These are phyloP conservation scores for Penicillium crystallinum DNA, from an alignment of 495 filamentous ascomycete species.

Conservation along the genomic window DNA sequence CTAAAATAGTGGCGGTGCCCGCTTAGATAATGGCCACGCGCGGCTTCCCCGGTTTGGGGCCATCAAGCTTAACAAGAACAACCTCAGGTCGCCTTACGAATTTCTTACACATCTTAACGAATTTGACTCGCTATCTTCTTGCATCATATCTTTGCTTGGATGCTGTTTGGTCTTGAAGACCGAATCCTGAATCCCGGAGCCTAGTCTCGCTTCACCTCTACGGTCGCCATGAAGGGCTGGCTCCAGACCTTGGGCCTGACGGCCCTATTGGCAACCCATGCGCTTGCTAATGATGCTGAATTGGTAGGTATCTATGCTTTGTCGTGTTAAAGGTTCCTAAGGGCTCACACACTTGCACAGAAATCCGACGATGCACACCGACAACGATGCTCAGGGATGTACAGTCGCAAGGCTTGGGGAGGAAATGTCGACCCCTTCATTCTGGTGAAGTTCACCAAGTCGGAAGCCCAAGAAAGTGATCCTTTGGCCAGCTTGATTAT, in stretches of 20 bases:
- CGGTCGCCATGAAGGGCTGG: slow-evolving; percentile 50
- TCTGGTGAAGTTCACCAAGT: slow-evolving; percentile 69
- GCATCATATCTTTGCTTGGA: slow-evolving; percentile 10
- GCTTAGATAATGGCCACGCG: slow-evolving; percentile 34
- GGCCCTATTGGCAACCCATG: slow-evolving; percentile 47
- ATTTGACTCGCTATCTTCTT: slow-evolving; percentile 4
- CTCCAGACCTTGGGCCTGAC: slow-evolving; percentile 44
- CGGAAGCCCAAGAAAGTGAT: slow-evolving; percentile 53
- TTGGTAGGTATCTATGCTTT: slow-evolving; percentile 41
- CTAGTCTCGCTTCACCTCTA: slow-evolving; percentile 24
- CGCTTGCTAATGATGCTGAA: slow-evolving; percentile 58
- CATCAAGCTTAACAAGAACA: slow-evolving; percentile 18
- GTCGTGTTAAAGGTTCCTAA: slow-evolving; percentile 5
- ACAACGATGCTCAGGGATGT: slow-evolving; percentile 97
- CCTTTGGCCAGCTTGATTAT: slow-evolving; percentile 80
- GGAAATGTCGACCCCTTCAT: slow-evolving; percentile 87
- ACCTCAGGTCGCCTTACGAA: slow-evolving; percentile 3
- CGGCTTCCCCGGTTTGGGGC: slow-evolving; percentile 30
- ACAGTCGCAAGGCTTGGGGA: slow-evolving; percentile 83
- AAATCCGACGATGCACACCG: slow-evolving; percentile 69
- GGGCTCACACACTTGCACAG: slow-evolving; percentile 31
- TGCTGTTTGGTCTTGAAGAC: slow-evolving; percentile 10
- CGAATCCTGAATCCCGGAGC: slow-evolving; percentile 23
- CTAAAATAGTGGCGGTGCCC: slow-evolving; percentile 12
- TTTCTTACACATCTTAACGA: not conserved